Evolutionary conservation across 1,284 basidiomycete species (phyloP).

Genomic region (Trichosporon sp.): DNA sequence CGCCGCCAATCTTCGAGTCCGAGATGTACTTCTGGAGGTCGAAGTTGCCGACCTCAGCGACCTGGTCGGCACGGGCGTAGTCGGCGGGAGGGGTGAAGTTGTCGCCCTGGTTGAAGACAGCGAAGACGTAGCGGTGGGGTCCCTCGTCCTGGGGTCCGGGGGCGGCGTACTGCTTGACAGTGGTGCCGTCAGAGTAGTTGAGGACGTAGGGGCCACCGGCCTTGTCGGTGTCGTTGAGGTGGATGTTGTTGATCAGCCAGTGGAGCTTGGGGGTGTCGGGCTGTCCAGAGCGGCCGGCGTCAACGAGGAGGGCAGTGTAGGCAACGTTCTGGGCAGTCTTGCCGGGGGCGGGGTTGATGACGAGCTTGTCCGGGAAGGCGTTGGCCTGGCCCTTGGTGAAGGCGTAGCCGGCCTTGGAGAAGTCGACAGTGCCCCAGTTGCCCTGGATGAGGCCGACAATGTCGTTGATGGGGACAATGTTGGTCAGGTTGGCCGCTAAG

Average conservation of each 20-base stretch:
- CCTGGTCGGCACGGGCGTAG: conserved; percentile 54
- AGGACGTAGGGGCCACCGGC: conserved; percentile 42
- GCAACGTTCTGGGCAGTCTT: neutral
- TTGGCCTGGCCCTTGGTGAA: conserved; percentile 50
- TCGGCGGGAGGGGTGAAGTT: conserved; percentile 59
- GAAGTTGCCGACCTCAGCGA: conserved; percentile 56
- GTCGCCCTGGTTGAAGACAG: conserved; percentile 23
- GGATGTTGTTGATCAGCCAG: conserved; percentile 68
- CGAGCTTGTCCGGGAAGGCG: conserved; percentile 91
- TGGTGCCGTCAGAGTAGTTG: conserved; percentile 17
- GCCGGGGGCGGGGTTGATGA: conserved; percentile 54
- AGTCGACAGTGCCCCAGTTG: conserved; percentile 8
- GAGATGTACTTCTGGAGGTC: conserved; percentile 49
- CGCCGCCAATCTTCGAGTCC: conserved; percentile 39
- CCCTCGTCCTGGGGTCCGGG: conserved; percentile 62
- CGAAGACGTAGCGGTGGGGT: conserved; percentile 57
- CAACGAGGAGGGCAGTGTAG: conserved; percentile 66
- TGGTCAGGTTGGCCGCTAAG: conserved; percentile 3
- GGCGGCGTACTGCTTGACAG: conserved; percentile 61
- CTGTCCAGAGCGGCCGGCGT: conserved; percentile 58
- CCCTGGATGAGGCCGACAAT: conserved; percentile 15
- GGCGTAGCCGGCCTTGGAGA: conserved; percentile 6
- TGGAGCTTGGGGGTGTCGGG: conserved; percentile 56
- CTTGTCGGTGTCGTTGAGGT: conserved; percentile 53
- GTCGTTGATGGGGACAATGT: conserved; percentile 9